Evolutionary conservation across 805 yeast genomes (phyloP).

Genomic region (Barnettozyma botsteinii): DNA sequence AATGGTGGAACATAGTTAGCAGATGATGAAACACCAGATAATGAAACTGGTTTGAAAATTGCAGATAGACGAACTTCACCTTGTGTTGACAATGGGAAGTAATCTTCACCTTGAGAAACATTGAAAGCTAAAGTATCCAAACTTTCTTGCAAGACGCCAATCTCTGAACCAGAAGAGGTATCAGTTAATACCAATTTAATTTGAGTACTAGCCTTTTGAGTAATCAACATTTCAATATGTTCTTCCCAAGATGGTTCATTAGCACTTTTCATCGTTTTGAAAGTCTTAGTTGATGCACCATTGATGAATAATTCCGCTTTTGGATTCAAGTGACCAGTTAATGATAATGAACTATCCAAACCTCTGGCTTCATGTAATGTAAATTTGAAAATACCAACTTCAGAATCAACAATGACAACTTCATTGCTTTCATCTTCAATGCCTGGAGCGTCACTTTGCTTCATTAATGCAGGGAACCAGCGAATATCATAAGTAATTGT

Average conservation of each 20-base stretch:
- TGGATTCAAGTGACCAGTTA: slow-evolving; percentile 45
- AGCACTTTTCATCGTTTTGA: slow-evolving; percentile 57
- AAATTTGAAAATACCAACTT: slow-evolving; percentile 67
- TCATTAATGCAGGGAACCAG: slow-evolving; percentile 32
- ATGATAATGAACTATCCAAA: slow-evolving; percentile 46
- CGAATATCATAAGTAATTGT: slow-evolving; percentile 48
- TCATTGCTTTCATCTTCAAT: slow-evolving; percentile 26
- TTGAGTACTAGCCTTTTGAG: slow-evolving; percentile 51
- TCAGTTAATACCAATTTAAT: slow-evolving; percentile 57
- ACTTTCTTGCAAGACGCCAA: slow-evolving; percentile 52
- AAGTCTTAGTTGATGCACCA: slow-evolving; percentile 46
- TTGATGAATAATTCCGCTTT: slow-evolving; percentile 62
- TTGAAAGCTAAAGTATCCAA: slow-evolving; percentile 37
- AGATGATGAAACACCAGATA: slow-evolving; percentile 43
- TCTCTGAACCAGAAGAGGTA: slow-evolving; percentile 41
- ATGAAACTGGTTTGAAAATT: slow-evolving; percentile 64
- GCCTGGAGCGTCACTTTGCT: slow-evolving; percentile 14
- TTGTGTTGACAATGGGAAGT: slow-evolving; percentile 44
- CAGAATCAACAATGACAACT: slow-evolving; percentile 43
- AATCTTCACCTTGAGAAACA: slow-evolving; percentile 40
- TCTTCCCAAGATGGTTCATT: slow-evolving; percentile 75
- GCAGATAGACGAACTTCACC: slow-evolving; percentile 53
- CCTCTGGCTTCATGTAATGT: slow-evolving; percentile 54
- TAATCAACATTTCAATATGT: slow-evolving; percentile 53
- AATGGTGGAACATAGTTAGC: slow-evolving; percentile 50